A percentile compares a stretch with the other conserved stretches of the same genome.
Conservation (phyloP, 805 yeast species). For the Ascoidea tarda region DNA sequence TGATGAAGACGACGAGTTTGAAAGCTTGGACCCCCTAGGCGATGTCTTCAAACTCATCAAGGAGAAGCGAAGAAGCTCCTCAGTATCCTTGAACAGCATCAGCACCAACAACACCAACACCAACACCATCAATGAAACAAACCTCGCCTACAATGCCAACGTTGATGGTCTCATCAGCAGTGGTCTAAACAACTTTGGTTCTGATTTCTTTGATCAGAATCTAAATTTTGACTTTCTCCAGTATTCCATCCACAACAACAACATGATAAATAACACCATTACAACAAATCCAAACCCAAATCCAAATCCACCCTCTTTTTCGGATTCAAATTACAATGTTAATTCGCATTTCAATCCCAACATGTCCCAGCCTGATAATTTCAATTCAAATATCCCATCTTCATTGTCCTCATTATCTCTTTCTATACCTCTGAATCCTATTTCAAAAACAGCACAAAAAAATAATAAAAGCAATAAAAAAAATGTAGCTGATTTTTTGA, state of each 20-base stretch:
- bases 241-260: neutral
- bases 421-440: neutral
- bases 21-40: conserved; percentile 4
- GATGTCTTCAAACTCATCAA: conserved; percentile 8
- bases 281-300: neutral
- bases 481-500: neutral
- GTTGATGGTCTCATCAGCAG: too few relatives aligned
- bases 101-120: neutral
- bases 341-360: too few relatives aligned
- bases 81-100: neutral
- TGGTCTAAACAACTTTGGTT: neutral
- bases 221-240: neutral
- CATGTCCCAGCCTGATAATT: too few relatives aligned
- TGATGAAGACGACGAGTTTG: conserved; percentile 5
- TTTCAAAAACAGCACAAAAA: neutral
- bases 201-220: neutral
- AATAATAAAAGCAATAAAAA: neutral
- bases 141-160: neutral
- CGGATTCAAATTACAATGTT: too few relatives aligned
- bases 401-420: neutral
- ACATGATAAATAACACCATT: neutral
- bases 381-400: too few relatives aligned
- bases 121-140: neutral
- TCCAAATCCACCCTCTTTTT: too few relatives aligned
- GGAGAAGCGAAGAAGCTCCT: neutral